A percentile compares a stretch with the other conserved stretches of the same genome.
Conservation (phyloP, 257 asterid species). For the Dorcoceras hygrometricum region DNA sequence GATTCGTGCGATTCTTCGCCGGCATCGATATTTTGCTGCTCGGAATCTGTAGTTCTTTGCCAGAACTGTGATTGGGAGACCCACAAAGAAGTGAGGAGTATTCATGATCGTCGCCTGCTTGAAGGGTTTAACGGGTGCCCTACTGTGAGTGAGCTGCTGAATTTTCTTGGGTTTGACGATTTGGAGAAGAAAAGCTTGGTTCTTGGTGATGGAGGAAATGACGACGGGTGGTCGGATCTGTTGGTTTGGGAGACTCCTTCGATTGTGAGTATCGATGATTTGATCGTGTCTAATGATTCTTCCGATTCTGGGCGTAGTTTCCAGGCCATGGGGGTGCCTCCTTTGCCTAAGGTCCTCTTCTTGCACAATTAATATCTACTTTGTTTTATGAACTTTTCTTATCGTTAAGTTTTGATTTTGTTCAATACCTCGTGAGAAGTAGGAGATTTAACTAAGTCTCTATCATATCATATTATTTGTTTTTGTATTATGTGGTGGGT, state of each 20-base stretch:
- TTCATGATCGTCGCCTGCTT: conserved; percentile 78
- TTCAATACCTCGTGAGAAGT: neutral
- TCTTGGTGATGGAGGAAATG: conserved; percentile 35
- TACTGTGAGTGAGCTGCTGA: conserved; percentile 49
- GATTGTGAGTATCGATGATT: conserved; percentile 67
- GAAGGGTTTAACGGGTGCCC: conserved; percentile 89
- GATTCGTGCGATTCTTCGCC: conserved; percentile 67
- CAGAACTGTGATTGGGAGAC: conserved; percentile 96
- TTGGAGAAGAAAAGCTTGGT: conserved; percentile 46
- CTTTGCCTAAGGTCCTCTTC: conserved; percentile 77
- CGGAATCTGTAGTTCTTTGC: conserved; percentile 64
- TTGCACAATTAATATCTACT: conserved; percentile 11
- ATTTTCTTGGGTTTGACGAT: conserved; percentile 70
- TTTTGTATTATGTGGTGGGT: neutral
- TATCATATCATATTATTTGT: too few relatives aligned
- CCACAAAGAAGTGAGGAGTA: conserved; percentile 37
- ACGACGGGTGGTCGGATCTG: conserved; percentile 49
- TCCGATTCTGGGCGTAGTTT: conserved; percentile 42
- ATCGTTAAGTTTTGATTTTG: neutral
- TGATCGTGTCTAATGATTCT: conserved; percentile 47
- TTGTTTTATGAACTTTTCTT: neutral
- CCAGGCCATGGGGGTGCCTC: conserved; percentile 89
- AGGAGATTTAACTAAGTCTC: neutral
- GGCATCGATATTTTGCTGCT: conserved; percentile 67
- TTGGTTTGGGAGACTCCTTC: conserved; percentile 87